Conservation (phyloP, 108 stramenopile genomes). For the Seminavis robusta region DNA sequence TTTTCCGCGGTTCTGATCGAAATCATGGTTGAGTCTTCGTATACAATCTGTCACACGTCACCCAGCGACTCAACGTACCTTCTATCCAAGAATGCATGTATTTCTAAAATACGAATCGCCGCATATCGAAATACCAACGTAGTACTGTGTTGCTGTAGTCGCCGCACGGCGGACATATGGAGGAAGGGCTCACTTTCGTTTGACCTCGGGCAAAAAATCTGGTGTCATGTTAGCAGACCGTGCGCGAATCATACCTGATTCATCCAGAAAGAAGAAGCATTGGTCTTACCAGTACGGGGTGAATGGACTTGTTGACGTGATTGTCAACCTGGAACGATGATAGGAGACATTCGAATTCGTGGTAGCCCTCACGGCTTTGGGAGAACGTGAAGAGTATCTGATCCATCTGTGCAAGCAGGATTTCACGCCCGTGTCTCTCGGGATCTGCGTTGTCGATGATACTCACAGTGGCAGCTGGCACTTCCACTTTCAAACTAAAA, state of each 20-base stretch:
- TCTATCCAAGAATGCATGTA: conserved; percentile 66
- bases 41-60: no score
- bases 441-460: conserved; percentile 60
- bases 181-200: conserved; percentile 54
- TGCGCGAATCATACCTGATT: neutral
- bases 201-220: conserved; percentile 45
- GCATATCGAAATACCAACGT: conserved; percentile 72
- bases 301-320: conserved; percentile 64
- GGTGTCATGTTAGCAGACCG: neutral
- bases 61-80: conserved; percentile 19
- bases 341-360: conserved; percentile 67
- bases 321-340: conserved; percentile 68
- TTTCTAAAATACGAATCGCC: conserved; percentile 66
- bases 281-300: conserved; percentile 62
- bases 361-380: conserved; percentile 66
- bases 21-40: no score
- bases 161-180: conserved; percentile 67
- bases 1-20: conserved; percentile 65
- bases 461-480: conserved; percentile 52
- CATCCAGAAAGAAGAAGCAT: neutral
- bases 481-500: conserved; percentile 38
- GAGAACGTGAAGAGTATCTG: conserved; percentile 38
- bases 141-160: conserved; percentile 46
- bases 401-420: conserved; percentile 50
- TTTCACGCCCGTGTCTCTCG: conserved; percentile 47